phyloP scores from a whole-genome alignment of 2,329 filamentous ascomycete genomes.

The Helicocarpus griseus region DNA sequence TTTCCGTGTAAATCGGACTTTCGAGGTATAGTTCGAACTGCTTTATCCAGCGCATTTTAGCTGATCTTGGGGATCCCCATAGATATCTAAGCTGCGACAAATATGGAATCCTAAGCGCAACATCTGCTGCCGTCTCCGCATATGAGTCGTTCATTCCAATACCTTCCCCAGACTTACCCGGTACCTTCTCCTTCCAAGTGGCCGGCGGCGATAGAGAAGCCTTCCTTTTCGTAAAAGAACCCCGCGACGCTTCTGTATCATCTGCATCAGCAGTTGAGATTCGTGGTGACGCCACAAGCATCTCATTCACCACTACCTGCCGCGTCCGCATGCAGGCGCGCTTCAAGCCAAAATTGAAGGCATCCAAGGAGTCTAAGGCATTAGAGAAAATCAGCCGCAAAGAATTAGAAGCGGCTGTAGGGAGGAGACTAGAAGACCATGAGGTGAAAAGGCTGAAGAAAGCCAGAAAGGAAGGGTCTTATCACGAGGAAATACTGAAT shows the following conservation, averaged over 20 bases:
- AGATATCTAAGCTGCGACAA: conserved; percentile 83
- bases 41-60: not conserved
- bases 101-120: conserved; percentile 66
- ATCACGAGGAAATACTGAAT: conserved; percentile 76
- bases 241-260: conserved; percentile 28
- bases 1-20: not conserved
- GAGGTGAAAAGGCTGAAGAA: conserved; percentile 77
- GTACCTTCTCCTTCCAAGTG: conserved; percentile 67
- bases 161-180: conserved; percentile 51
- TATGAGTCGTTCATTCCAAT: conserved; percentile 73
- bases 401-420: conserved; percentile 74
- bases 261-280: conserved; percentile 50
- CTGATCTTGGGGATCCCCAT: not conserved
- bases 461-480: conserved; percentile 76
- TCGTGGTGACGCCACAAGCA: conserved; percentile 62
- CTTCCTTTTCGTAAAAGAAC: conserved; percentile 55
- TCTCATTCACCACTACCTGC: conserved; percentile 60
- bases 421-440: conserved; percentile 66
- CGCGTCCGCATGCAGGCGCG: conserved; percentile 88
- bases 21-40: not conserved
- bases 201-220: conserved; percentile 49
- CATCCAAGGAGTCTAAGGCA: conserved; percentile 72
- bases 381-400: conserved; percentile 75
- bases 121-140: conserved; percentile 68
- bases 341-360: conserved; percentile 75